These are phyloP conservation scores for Thozetella sp. DNA, from an alignment of 495 filamentous ascomycete species.

Conservation along the genomic window DNA sequence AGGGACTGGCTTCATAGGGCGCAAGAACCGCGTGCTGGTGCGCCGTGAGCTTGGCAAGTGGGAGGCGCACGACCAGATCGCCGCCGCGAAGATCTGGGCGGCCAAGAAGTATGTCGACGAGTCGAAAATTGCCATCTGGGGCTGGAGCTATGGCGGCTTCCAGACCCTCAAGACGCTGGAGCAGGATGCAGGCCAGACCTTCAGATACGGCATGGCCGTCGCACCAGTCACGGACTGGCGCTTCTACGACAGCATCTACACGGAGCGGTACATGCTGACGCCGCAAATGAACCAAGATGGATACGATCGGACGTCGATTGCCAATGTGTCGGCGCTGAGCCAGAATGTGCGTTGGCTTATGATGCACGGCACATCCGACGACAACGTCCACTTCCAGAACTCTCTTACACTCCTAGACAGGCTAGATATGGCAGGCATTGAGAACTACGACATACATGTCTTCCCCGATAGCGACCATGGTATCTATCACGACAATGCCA, in stretches of 20 bases:
- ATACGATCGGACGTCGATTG: conserved; percentile 76
- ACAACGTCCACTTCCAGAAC: conserved; percentile 97
- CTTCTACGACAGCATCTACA: conserved; percentile 95
- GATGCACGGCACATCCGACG: conserved; percentile 93
- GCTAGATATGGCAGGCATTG: conserved; percentile 78
- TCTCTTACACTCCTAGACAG: conserved; percentile 83
- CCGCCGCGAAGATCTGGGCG: conserved; percentile 84
- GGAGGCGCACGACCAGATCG: conserved; percentile 90
- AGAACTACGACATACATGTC: conserved; percentile 96
- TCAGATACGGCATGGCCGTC: conserved; percentile 96
- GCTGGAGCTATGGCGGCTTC: conserved; percentile 97
- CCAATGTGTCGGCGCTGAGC: conserved; percentile 66
- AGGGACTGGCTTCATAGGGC: conserved; percentile 89
- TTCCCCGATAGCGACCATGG: conserved; percentile 97
- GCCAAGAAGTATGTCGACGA: conserved; percentile 82
- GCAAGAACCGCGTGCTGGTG: conserved; percentile 77
- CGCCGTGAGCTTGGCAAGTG: conserved; percentile 82
- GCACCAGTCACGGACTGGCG: conserved; percentile 97
- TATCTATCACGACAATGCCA: conserved; percentile 93
- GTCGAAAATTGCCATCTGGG: conserved; percentile 88
- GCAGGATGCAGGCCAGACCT: conserved; percentile 84
- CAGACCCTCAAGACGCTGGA: conserved; percentile 97
- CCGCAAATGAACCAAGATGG: conserved; percentile 79
- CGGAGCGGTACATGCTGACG: conserved; percentile 93
- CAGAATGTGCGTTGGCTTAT: conserved; percentile 84